A percentile compares a stretch with the other conserved stretches of the same genome.
phyloP scores from a whole-genome alignment of 1,284 basidiomycete genomes.

The Ustanciosporium gigantosporum region DNA sequence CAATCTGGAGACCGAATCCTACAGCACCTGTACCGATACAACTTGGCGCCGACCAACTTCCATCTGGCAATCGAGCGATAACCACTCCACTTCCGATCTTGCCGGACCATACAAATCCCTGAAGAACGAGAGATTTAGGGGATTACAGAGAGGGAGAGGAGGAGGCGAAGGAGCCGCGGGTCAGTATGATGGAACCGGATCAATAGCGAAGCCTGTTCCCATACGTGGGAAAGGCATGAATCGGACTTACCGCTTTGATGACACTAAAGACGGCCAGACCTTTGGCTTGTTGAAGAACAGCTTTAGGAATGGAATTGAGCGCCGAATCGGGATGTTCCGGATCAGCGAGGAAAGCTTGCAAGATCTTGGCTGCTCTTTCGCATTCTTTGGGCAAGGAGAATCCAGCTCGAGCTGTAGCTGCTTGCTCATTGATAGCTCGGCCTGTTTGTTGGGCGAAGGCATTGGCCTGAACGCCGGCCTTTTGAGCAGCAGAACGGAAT shows the following conservation, averaged over 20 bases:
- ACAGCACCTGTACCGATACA: conserved; percentile 91
- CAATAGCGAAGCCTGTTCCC: neutral
- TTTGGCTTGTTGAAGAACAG: conserved; percentile 82
- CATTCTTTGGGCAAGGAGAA: conserved; percentile 59
- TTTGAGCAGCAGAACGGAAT: conserved; percentile 76
- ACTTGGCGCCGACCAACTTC: conserved; percentile 94
- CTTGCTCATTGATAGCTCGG: conserved; percentile 45
- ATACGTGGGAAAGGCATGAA: neutral
- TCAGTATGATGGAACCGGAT: neutral
- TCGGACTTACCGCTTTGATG: conserved; percentile 64
- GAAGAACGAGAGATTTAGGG: conserved; percentile 14
- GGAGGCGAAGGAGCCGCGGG: neutral
- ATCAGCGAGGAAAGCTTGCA: conserved; percentile 87
- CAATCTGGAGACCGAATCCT: conserved; percentile 92
- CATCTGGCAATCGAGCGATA: conserved; percentile 89
- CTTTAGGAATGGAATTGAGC: conserved; percentile 92
- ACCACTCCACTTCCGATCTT: conserved; percentile 94
- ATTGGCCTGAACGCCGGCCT: conserved; percentile 67
- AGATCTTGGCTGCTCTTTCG: conserved; percentile 84
- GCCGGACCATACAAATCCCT: conserved; percentile 90
- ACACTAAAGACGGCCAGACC: conserved; percentile 91
- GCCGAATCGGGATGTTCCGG: conserved; percentile 85
- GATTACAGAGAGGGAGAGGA: neutral
- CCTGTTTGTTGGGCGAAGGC: conserved; percentile 53
- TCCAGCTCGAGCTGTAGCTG: conserved; percentile 49